Percentiles rank a stretch among this genome's conserved stretches.
Evolutionary conservation across 257 asterid genomes (phyloP).

Genomic region (Hygrophila difformis): DNA sequence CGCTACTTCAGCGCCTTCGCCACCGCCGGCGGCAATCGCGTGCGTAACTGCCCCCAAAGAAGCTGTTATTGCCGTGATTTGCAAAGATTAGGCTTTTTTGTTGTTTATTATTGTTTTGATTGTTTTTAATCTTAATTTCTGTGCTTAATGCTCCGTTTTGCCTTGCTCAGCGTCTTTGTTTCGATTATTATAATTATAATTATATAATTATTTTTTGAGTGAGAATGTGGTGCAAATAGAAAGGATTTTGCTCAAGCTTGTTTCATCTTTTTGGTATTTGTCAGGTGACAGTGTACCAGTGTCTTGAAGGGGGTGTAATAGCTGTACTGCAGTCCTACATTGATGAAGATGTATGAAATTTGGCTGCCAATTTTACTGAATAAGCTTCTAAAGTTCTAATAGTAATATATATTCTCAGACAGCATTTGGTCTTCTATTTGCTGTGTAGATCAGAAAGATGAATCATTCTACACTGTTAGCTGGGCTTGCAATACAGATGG

Average conservation of each 20-base stretch:
- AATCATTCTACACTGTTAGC: slow-evolving; percentile 90
- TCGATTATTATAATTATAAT: too few species aligned
- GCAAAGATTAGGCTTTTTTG: neutral
- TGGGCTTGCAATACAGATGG: slow-evolving; percentile 95
- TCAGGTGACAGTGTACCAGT: slow-evolving; percentile 92
- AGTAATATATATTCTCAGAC: slow-evolving; percentile 23
- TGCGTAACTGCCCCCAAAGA: slow-evolving; percentile 11
- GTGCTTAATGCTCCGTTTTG: neutral
- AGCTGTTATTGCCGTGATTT: neutral
- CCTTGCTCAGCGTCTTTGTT: neutral
- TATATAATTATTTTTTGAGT: too few species aligned
- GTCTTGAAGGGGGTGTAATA: slow-evolving; percentile 84
- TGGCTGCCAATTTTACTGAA: slow-evolving; percentile 1
- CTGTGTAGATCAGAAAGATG: slow-evolving; percentile 80
- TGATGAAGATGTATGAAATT: slow-evolving; percentile 77
- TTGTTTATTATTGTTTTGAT: too few species aligned
- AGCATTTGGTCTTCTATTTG: slow-evolving; percentile 25
- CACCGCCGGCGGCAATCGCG: slow-evolving; percentile 94
- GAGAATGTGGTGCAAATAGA: too few species aligned
- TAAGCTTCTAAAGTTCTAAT: neutral
- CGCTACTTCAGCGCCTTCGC: slow-evolving; percentile 85
- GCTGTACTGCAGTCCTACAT: slow-evolving; percentile 95
- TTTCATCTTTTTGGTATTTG: neutral
- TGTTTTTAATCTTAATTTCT: too few species aligned
- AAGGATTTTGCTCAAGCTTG: too few species aligned